Evolutionary conservation across 495 filamentous ascomycete species (phyloP), one percentile per base, ranked within the genome.

Genomic region (Pyrenula massariospora): DNA sequence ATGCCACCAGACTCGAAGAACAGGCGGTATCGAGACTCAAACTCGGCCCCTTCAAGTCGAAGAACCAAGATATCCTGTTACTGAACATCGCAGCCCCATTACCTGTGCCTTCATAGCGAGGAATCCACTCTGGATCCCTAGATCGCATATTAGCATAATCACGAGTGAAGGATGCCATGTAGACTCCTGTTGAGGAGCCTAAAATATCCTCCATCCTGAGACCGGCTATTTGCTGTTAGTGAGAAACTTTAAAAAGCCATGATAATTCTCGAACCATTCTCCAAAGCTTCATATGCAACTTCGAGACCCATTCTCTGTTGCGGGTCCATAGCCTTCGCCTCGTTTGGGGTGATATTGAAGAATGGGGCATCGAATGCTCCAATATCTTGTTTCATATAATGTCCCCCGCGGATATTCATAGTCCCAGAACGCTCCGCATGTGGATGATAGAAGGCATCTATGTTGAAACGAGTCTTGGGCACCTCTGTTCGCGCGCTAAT

Each of bases 271-370:
- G 11, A 48, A n/a, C n/a, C n/a, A 62, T 76, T 79, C 58, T 84
- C 80, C 20, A 84, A 67, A 0, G 75, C 74, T 57, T 83, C 78
- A 47, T 82, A 85, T 19, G 74, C 68, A 2, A 71, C 65, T 60
- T 84, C 82, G 2, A 85, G 68, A 25, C 77, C 59, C 22, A 78
- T 58, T 11, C 72, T 61, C 20, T 71, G 67, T 23, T 62, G 56
- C 0, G 72, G 73, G 52, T 75, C 73, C 65, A 75, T 72, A 2
- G 61, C 60, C 20, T 58, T 65, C 52, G 79, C 71, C 62, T 83
- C 73, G 56, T 70, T 66, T 12, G 74, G 66, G 10, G 73, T 73
- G 42, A 83, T 77, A 49, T 70, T 73, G 63, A 83, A 82, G 59
- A 83, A 84, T 1, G 56, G 55, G n/a, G 71, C 65, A 47, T 78